Base-by-base conservation (phyloP, 495 filamentous ascomycete species). In the Tuber melanosporum region DNA sequence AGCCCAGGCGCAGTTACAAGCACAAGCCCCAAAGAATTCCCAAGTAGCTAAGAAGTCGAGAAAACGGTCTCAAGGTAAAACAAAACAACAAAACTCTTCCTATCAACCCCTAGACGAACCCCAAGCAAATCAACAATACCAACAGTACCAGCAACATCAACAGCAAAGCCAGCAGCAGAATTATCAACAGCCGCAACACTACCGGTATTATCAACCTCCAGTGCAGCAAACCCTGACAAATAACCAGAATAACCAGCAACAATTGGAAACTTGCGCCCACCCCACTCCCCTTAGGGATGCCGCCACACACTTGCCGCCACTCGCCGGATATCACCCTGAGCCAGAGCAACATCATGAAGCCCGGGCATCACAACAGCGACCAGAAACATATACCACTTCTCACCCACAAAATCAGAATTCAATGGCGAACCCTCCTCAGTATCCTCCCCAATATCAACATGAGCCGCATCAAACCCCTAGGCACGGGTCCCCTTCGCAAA, bases 401-500 rank as follows among this genome's bases (percentile, higher is more conserved):
- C 74, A 74, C 17, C 74, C 72, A 41, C 74, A 75, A 36, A n/a
- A 42, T 36, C 74, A 46, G 12, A 44, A 75, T 43, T 32, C 15
- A 32, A 26, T 17, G 22, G 69, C 43, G 41, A 74, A 15, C 71
- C 7, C 45, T 32, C 46, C 71, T 32, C 57, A 66, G 57, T 17
- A 66, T 36, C 57, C 26, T 36, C 57, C 57, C 57, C 57, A 36
- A 17, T 36, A 66, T 66, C 57, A 66, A 66, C 26, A 14, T 6
- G 57, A 66, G 57, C 57, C 3, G 32, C 57, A 66, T 5, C 57
- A 32, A 14, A 14, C 32, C 17, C 57, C 57, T 32, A 26, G 26
- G 15, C 57, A 66, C 3, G 57, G 10, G 5, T 36, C 57, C 5
- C 57, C 14, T 4, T 19, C 26, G 32, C 57, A 66, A 17, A 32